Conservation (phyloP, 176 grass and related monocot genomes). For the Eleusine coracana region DNA sequence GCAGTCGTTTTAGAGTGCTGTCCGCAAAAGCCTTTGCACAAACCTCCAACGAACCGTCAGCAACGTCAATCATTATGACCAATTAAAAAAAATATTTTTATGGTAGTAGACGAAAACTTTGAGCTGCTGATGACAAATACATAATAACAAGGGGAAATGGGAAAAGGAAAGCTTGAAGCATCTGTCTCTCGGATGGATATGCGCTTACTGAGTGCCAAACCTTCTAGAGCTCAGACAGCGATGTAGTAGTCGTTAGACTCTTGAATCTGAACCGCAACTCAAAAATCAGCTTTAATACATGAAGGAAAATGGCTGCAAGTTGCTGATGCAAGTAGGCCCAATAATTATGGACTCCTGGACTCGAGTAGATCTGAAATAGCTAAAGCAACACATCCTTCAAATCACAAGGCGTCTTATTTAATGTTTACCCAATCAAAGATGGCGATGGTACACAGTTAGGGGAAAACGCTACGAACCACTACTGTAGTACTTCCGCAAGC, state of each 20-base stretch:
- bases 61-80: neutral
- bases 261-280: neutral
- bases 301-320: neutral
- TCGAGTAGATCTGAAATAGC: neutral
- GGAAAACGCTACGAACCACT: neutral
- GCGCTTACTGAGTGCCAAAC: neutral
- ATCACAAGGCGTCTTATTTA: constrained; percentile 18
- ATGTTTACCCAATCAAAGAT: neutral
- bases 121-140: neutral
- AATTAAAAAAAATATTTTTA: neutral
- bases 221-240: neutral
- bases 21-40: neutral
- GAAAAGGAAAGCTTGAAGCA: neutral
- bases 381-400: neutral
- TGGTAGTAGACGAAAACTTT: neutral
- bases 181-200: neutral
- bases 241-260: neutral
- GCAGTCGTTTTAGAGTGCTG: constrained; percentile 1
- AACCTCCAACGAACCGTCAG: neutral
- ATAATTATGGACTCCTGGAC: constrained; percentile 27
- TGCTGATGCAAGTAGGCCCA: constrained; percentile 8
- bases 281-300: constrained; percentile 10
- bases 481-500: too few relatives aligned
- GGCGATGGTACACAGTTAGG: neutral
- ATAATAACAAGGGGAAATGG: neutral